A percentile compares a stretch with the other conserved stretches of the same genome.
Evolutionary conservation across 495 filamentous ascomycete species (phyloP).

Genomic region (Penicilliopsis zonata): DNA sequence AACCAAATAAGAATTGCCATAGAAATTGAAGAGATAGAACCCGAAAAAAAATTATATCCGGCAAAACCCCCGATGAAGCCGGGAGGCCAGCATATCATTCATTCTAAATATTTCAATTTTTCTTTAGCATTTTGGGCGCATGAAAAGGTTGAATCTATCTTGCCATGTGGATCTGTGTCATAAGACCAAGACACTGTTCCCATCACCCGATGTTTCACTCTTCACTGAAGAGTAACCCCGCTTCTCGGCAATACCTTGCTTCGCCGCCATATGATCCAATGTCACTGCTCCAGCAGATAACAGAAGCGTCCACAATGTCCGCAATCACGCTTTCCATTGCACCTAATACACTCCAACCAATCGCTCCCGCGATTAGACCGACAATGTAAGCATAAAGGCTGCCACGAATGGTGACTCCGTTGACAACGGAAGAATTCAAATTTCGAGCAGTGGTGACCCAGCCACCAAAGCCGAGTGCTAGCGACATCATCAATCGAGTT

Average conservation of each 20-base stretch:
- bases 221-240: conserved; percentile 69
- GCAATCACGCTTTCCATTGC: conserved; percentile 88
- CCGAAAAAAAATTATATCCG: no score
- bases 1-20: no score
- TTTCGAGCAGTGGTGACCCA: conserved; percentile 89
- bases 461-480: conserved; percentile 83
- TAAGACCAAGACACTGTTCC: no score
- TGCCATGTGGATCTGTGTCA: no score
- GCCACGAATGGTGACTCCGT: conserved; percentile 52
- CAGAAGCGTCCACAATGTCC: conserved; percentile 80
- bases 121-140: not conserved
- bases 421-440: conserved; percentile 40
- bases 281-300: conserved; percentile 92
- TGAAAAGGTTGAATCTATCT: no score
- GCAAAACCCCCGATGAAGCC: no score
- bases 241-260: conserved; percentile 75
- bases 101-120: no score
- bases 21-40: no score
- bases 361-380: conserved; percentile 78
- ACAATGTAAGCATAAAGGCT: conserved; percentile 93
- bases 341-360: conserved; percentile 92
- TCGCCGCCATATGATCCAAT: conserved; percentile 54
- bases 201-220: conserved; percentile 3
- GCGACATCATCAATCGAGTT: conserved; percentile 77
- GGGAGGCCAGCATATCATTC: no score